phyloP scores from a whole-genome alignment of 2,329 filamentous ascomycete species.

The Dichotomopilus funicola region DNA sequence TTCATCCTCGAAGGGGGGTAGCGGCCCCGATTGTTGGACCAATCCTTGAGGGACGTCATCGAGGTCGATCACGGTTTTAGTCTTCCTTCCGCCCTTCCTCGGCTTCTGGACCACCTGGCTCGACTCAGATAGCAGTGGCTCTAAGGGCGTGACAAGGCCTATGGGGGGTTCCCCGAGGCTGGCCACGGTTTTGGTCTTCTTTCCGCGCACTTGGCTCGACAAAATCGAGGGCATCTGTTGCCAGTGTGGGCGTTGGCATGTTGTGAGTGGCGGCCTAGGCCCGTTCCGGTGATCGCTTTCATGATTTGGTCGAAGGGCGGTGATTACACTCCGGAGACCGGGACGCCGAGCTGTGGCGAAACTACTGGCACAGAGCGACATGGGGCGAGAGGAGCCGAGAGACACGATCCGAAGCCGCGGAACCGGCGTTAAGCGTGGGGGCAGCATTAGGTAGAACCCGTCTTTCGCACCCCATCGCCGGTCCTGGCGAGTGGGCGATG shows the following conservation, averaged over 20 bases:
- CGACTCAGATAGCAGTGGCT: constrained; percentile 21
- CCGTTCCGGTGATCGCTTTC: too few species aligned
- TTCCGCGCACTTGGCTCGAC: constrained; percentile 36
- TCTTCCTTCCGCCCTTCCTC: constrained; percentile 44
- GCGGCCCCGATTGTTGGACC: constrained; percentile 31
- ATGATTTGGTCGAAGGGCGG: not conserved
- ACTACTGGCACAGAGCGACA: not conserved
- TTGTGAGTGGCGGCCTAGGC: too few species aligned
- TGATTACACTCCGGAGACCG: constrained; percentile 17
- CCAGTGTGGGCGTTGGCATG: too few species aligned
- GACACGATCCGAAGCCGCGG: constrained; percentile 21
- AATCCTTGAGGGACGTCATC: constrained; percentile 52
- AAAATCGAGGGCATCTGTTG: not conserved
- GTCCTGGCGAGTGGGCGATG: constrained; percentile 3
- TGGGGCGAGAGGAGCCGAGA: constrained; percentile 13
- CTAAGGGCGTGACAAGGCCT: constrained; percentile 36
- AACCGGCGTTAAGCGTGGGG: constrained; percentile 17
- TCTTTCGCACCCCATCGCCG: not conserved
- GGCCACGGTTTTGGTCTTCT: constrained; percentile 49
- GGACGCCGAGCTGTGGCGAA: constrained; percentile 19
- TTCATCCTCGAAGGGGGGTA: constrained; percentile 32
- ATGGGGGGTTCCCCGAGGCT: constrained; percentile 53
- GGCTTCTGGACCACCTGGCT: too few species aligned
- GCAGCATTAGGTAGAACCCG: constrained; percentile 24
- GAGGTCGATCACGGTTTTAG: constrained; percentile 46